Evolutionary conservation across 2,329 filamentous ascomycete genomes (phyloP), one percentile per base, ranked within the genome.

Genomic region (Fusarium mangiferae): DNA sequence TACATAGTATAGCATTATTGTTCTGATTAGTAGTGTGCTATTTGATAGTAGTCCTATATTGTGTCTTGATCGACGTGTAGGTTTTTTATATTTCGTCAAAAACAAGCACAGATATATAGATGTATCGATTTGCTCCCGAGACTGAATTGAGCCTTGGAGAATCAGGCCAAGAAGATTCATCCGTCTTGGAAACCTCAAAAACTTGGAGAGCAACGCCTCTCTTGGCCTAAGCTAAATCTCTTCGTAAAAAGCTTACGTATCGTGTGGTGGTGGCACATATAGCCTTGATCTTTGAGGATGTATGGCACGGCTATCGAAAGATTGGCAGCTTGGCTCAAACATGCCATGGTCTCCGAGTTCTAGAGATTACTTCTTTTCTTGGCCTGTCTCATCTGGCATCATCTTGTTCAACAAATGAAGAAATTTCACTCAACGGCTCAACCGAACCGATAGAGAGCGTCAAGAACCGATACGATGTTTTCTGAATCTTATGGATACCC

Each of bases 401-500:
- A 41, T 61, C 26, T 39, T 42, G 24, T 48, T 52, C 46, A 26
- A 58, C n/a, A 52, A 17, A 28, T 39, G 67, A 61, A 74, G 58
- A 68, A 8, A 64, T 71, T 72, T 72, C 38, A 26, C 24, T 33
- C 22, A 26, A 42, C 65, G 66, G 42, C 61, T 63, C 49, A 64
- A 44, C 57, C 49, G 30, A 56, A 44, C 70, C 62, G 72, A 63
- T 46, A 46, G 45, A 73, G 68, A 66, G 58, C 62, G 58, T 74
- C 57, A 48, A 58, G 57, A 73, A 60, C 72, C 61, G 66, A 68
- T 61, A 55, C 46, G 62, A 72, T 18, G 30, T 33, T 54, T 72
- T 61, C 51, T 48, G 17, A 52, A 45, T 51, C 26, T 46, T 69
- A 63, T 74, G 72, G 72, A 68, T 74, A 74, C 72, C 36, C 41